Conservation (phyloP, 2,329 filamentous ascomycete species). For the Botrytis pseudocinerea region DNA sequence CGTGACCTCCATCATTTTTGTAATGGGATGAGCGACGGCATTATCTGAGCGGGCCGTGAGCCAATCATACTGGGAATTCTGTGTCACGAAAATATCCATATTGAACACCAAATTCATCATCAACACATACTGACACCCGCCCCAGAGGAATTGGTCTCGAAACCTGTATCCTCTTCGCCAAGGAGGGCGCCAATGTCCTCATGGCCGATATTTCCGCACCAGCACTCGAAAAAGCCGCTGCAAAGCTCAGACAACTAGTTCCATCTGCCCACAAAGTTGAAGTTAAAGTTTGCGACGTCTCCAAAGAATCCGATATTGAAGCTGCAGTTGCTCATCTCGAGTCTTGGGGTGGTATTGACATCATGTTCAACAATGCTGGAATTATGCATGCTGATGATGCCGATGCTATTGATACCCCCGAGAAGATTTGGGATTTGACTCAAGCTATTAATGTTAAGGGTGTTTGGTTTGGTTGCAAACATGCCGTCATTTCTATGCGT, state of each 20-base stretch:
- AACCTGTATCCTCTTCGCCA: conserved; percentile 70
- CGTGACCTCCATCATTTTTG: neutral
- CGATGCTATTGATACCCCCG: conserved; percentile 66
- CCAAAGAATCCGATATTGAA: conserved; percentile 65
- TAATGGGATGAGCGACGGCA: neutral
- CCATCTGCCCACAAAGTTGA: conserved; percentile 54
- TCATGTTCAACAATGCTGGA: conserved; percentile 80
- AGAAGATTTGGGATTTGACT: conserved; percentile 76
- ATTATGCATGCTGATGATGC: conserved; percentile 72
- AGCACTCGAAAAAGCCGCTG: conserved; percentile 61
- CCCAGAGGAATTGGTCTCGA: conserved; percentile 71
- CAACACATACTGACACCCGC: neutral
- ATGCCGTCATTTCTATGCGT: conserved; percentile 67
- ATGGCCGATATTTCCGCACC: conserved; percentile 69
- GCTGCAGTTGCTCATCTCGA: conserved; percentile 63
- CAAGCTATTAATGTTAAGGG: conserved; percentile 78
- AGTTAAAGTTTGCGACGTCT: conserved; percentile 60
- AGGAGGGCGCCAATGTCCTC: conserved; percentile 69
- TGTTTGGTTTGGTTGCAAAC: conserved; percentile 75
- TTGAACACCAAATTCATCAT: neutral
- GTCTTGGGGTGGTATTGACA: conserved; percentile 68
- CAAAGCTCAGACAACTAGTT: conserved; percentile 60
- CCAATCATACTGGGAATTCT: neutral
- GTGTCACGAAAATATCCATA: neutral
- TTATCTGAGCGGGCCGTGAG: neutral